Evolutionary conservation across 306 rosid species (phyloP).

Genomic region (Citrullus amarus): DNA sequence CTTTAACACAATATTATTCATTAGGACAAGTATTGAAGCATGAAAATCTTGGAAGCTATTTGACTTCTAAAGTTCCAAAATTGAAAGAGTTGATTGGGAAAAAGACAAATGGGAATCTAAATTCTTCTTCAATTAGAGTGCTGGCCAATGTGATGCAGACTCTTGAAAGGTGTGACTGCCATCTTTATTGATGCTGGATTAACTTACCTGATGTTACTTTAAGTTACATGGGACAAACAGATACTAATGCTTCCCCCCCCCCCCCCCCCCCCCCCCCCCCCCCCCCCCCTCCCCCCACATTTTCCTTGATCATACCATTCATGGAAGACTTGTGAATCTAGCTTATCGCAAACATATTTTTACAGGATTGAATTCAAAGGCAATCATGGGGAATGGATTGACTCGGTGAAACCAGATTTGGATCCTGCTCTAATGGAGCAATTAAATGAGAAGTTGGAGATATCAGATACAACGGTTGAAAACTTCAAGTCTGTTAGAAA

Average conservation of each 20-base stretch:
- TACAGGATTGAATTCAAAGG: constrained; percentile 65
- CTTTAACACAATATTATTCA: constrained; percentile 15
- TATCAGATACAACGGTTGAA: constrained; percentile 41
- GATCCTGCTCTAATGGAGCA: constrained; percentile 45
- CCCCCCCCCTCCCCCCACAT: no score
- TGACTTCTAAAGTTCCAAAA: constrained; percentile 68
- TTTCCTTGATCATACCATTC: not conserved
- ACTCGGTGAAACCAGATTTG: constrained; percentile 51
- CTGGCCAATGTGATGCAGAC: constrained; percentile 51
- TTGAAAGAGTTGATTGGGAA: constrained; percentile 39
- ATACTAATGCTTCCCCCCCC: not conserved
- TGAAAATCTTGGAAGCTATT: constrained; percentile 53
- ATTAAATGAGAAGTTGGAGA: constrained; percentile 37
- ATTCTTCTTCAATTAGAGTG: constrained; percentile 33
- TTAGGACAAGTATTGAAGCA: constrained; percentile 84
- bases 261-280: no score
- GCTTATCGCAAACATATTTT: not conserved
- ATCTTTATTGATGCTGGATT: not conserved
- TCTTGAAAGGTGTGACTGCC: constrained; percentile 59
- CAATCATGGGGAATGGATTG: constrained; percentile 59
- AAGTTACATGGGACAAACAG: constrained; percentile 3
- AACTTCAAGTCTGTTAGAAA: constrained; percentile 48
- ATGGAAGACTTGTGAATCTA: not conserved
- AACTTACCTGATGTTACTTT: not conserved
- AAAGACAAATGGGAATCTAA: constrained; percentile 55